phyloP scores from a whole-genome alignment of 768 basidiomycete genomes.

The Calocybe cyanea region DNA sequence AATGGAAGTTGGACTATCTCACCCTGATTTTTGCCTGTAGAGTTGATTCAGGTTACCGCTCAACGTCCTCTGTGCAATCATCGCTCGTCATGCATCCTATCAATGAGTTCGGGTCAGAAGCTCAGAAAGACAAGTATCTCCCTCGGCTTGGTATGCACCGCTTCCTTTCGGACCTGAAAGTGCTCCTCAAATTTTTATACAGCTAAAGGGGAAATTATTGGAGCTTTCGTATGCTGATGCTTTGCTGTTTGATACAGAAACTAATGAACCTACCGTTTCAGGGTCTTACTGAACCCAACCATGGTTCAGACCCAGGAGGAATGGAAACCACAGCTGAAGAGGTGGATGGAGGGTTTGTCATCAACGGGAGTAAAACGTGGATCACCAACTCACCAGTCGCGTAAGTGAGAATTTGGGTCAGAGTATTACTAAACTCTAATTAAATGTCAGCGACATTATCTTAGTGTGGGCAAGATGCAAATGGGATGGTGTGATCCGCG shows the following conservation, averaged over 20 bases:
- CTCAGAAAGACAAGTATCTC: conserved; percentile 88
- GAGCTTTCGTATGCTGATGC: conserved; percentile 78
- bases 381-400: conserved; percentile 93
- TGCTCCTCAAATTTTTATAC: neutral
- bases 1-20: neutral
- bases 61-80: conserved; percentile 91
- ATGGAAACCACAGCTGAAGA: conserved; percentile 95
- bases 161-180: neutral
- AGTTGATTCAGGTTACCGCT: conserved; percentile 95
- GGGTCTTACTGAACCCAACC: conserved; percentile 96
- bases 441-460: conserved; percentile 67
- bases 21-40: conserved; percentile 32
- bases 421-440: neutral
- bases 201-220: conserved; percentile 85
- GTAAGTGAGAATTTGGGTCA: conserved; percentile 36
- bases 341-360: conserved; percentile 75
- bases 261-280: conserved; percentile 23
- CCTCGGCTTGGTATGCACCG: conserved; percentile 64
- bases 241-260: neutral
- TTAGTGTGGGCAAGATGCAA: conserved; percentile 93
- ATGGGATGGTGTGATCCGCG: conserved; percentile 89
- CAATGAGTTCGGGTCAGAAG: conserved; percentile 82
- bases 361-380: conserved; percentile 97
- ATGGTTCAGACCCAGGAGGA: conserved; percentile 95
- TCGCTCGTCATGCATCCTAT: conserved; percentile 97